Percentiles rank a stretch among this genome's conserved stretches.
Evolutionary conservation across 805 yeast species (phyloP).

Genomic region (Hemisphaericaspora nanyangensis): DNA sequence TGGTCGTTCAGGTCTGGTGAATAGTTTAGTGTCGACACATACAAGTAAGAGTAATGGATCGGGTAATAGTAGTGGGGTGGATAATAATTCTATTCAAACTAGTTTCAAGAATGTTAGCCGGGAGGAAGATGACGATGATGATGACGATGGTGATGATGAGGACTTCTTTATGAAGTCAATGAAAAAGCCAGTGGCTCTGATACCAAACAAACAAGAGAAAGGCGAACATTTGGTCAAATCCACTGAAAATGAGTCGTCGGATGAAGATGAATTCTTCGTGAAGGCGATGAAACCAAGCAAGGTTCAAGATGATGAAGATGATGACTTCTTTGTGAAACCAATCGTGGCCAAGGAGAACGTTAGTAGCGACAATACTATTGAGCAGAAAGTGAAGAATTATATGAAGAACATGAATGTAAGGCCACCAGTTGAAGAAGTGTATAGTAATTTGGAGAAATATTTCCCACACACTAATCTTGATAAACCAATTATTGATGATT

Average conservation of each 20-base stretch:
- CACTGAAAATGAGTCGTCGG: conserved; percentile 10
- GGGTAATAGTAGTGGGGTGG: background rate
- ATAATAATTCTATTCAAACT: background rate
- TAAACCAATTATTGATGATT: conserved; percentile 79
- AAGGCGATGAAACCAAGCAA: conserved; percentile 22
- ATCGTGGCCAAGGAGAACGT: conserved; percentile 5
- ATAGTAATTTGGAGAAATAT: conserved; percentile 84
- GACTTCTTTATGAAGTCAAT: conserved; percentile 28
- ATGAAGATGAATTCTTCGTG: conserved; percentile 59
- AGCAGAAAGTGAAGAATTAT: background rate
- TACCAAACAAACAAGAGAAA: conserved; percentile 11
- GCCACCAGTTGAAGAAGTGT: conserved; percentile 93
- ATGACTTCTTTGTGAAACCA: conserved; percentile 12
- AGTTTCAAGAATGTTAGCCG: background rate
- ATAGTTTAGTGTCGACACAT: background rate
- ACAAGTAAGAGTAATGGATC: background rate
- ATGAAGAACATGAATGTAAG: conserved; percentile 57
- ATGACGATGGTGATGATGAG: conserved; percentile 22
- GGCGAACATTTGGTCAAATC: conserved; percentile 2
- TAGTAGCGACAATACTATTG: background rate
- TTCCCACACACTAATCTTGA: conserved; percentile 93
- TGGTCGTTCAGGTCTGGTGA: background rate
- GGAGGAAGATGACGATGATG: background rate
- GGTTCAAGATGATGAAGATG: conserved; percentile 4
- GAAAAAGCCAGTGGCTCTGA: conserved; percentile 11